Base-by-base conservation (phyloP, 1,139 yeast species). In the Nakaseomyces nivariensis region DNA sequence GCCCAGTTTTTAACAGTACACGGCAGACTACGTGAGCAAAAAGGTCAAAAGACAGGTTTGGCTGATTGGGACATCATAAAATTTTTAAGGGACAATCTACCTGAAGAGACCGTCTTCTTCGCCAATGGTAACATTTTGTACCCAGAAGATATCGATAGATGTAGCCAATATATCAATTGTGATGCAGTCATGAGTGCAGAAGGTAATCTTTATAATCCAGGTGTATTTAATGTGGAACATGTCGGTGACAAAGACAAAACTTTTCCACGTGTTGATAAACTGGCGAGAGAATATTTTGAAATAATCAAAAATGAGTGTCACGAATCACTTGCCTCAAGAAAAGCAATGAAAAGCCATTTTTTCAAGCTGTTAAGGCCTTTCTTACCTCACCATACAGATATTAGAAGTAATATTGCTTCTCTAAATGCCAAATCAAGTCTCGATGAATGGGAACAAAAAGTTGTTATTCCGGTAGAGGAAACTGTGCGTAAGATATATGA, bases 131-230 rank as follows among this genome's bases (percentile, higher is more conserved):
- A 92, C 66, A 78, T 92, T 17, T 70, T 92, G 45, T 90, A 92
- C 60, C 86, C 94, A 0, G 83, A 82, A 48, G 97, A 92, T 63
- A 72, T 89, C 22, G 69, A 73, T 1, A 73, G 94, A 54, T 86
- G 97, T 66, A 63, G 78, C 32, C 74, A 74, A 1, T 75, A 72
- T 24, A 79, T 87, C 1, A 70, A 70, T 0, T 85, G 94, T 57
- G 97, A 94, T 69, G 97, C 92, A 0, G 94, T 92, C 24, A 94
- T 94, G 98, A 83, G 95, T 43, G 98, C 98, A 0, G 99, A 94
- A 66, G 96, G 96, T 0, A 89, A 89, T 62, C 71, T 94, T 43
- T 86, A 84, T 68, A 94, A 94, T 60, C 98, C 99, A 0, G 97
- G 96, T 3, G 80, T 90, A 0, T 92, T 94, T 64, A 66, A 68